Base-by-base conservation (phyloP, 2,329 filamentous ascomycete species). In the Oidium heveae region DNA sequence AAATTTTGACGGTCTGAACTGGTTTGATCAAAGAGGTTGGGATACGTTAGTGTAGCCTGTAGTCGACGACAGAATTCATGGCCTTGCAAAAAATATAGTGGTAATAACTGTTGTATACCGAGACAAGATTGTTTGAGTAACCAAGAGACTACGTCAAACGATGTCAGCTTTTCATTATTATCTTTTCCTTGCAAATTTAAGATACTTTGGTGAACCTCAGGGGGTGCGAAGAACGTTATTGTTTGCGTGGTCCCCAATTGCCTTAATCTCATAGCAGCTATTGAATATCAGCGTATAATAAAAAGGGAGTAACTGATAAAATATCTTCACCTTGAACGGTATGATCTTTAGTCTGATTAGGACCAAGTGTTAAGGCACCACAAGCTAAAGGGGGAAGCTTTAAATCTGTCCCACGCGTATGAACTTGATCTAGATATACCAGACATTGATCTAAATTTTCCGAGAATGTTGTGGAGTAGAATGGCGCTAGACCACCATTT, bases 221-320 rank as follows among this genome's bases (percentile, higher is more conserved):
- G 60, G 3, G 60, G 63, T 0, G 63, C 61, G 16, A 64, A 64
- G 41, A 64, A 61, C 1, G 55, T 51, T 20, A 63, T 50, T 6
- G 61, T 55, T 56, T 63, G 61, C 1, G 59, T 58, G 24, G 68
- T 68, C 0, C 66, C 71, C 0, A 84, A 66, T 46, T 80, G 74
- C 1, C 80, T 70, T 0, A 84, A 64, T 56, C 80, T 68, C 79
- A 83, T 83, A 0, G 79, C 77, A 54, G 79, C 79, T 75, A 55
- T 33, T 10, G 2, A 10, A 33, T 33, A 10, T 33, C 10, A 33
- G 32, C 32, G 15, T 8, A 13, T 6, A 16, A 16, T 28, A 43
- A 24, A 33, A 28, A 37, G 34, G 8, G 12, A 8, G 15, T 18
- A 15, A 8, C 9, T 33, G 32, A 33, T 33, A 33, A 33, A 10